Evolutionary conservation across 2,329 filamentous ascomycete genomes (phyloP).

Genomic region (Aureobasidium sp.): DNA sequence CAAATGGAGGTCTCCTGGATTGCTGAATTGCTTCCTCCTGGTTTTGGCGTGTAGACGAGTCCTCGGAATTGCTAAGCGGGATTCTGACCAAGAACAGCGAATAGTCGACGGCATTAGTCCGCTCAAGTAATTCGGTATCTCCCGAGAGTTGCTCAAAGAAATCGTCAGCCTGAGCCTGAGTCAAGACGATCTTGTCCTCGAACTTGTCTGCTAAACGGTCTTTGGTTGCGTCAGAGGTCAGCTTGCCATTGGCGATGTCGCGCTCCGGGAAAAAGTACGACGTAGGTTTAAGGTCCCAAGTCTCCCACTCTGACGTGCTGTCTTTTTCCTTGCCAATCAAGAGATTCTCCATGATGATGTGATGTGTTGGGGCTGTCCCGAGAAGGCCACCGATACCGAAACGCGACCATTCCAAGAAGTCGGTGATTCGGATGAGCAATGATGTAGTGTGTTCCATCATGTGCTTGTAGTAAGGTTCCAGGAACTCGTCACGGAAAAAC

Average conservation of each 20-base stretch:
- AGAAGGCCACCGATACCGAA: conserved; percentile 51
- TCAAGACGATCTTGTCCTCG: conserved; percentile 54
- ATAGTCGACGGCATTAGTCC: conserved; percentile 63
- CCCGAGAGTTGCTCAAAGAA: conserved; percentile 47
- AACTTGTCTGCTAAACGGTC: conserved; percentile 59
- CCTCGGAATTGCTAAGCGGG: conserved; percentile 22
- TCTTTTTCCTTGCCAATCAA: conserved; percentile 49
- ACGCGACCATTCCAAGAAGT: conserved; percentile 52
- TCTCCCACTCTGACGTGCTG: conserved; percentile 49
- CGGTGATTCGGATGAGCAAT: conserved; percentile 61
- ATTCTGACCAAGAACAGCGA: conserved; percentile 62
- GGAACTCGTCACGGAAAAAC: conserved; percentile 59
- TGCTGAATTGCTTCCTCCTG: conserved; percentile 16
- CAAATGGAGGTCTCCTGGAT: conserved; percentile 19
- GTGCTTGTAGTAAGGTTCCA: conserved; percentile 56
- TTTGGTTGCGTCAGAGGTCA: conserved; percentile 57
- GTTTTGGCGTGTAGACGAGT: conserved; percentile 15
- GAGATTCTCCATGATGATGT: conserved; percentile 72
- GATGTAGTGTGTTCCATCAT: conserved; percentile 53
- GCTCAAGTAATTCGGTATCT: conserved; percentile 56
- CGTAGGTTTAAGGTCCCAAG: conserved; percentile 65
- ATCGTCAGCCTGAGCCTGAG: conserved; percentile 44
- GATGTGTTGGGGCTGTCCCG: conserved; percentile 56
- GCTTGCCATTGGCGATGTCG: conserved; percentile 55
- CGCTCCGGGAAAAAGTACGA: conserved; percentile 70